Percentiles rank a stretch among this genome's conserved stretches.
These are phyloP conservation scores for Pelagophyceae sp. DNA, from an alignment of 352 stramenopile species.

Conservation along the genomic window DNA sequence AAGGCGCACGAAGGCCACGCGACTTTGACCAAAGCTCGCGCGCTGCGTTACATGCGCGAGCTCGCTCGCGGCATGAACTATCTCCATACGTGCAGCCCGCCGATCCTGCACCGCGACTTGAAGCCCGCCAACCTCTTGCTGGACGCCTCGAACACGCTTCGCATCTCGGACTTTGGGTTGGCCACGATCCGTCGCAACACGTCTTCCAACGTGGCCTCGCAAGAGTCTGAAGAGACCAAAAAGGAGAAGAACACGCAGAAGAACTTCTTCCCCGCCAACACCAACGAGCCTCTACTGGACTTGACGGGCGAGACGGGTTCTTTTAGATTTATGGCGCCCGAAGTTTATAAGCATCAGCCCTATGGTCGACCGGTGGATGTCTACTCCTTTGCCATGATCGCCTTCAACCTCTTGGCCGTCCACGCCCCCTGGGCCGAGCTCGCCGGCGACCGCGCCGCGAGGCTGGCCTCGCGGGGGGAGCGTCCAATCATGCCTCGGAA, in stretches of 20 bases:
- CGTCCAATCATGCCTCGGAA: conserved; percentile 47
- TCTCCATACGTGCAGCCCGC: conserved; percentile 84
- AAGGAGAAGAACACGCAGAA: no score
- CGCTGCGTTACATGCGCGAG: conserved; percentile 47
- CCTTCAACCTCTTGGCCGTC: conserved; percentile 1
- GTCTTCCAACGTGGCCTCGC: neutral
- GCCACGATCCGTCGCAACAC: conserved; percentile 38
- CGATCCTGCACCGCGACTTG: conserved; percentile 91
- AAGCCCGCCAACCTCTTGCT: conserved; percentile 66
- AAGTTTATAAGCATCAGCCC: conserved; percentile 22
- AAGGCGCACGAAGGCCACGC: conserved; percentile 31
- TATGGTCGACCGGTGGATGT: conserved; percentile 37
- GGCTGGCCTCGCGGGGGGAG: conserved; percentile 45
- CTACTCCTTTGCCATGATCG: conserved; percentile 33
- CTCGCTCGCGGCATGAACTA: conserved; percentile 89
- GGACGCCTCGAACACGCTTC: conserved; percentile 54
- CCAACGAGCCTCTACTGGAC: neutral
- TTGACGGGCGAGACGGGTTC: conserved; percentile 24
- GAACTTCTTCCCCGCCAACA: neutral
- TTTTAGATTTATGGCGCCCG: conserved; percentile 35
- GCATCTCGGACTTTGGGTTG: conserved; percentile 94
- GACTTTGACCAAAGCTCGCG: conserved; percentile 39
- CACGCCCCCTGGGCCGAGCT: neutral
- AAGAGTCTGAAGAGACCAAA: no score
- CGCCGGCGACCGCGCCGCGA: conserved; percentile 20